Conservation (phyloP, 129 eudicot genomes). For the Escallonia herrerae region DNA sequence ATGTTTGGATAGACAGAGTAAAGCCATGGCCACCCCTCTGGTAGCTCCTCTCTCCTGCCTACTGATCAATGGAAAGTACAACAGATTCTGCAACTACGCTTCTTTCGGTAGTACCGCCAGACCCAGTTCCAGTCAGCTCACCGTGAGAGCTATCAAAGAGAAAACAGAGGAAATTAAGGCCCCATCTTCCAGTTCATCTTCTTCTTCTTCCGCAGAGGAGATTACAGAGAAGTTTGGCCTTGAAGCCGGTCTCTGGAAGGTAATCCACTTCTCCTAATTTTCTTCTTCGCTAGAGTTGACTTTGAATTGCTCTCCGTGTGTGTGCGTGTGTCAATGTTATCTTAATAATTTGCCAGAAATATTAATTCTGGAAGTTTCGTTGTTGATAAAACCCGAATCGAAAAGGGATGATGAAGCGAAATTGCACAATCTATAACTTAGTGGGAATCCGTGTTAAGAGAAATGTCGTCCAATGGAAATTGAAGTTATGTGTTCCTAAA, state of each 20-base stretch:
- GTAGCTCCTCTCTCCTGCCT: constrained; percentile 15
- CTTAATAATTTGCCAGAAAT: too few relatives aligned
- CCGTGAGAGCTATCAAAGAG: constrained; percentile 64
- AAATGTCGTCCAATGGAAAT: too few relatives aligned
- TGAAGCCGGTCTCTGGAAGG: constrained; percentile 97
- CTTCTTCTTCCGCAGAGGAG: constrained; percentile 54
- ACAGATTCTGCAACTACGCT: neutral
- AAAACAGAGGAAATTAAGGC: constrained; percentile 32
- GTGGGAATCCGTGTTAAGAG: too few relatives aligned
- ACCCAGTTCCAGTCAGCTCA: constrained; percentile 13
- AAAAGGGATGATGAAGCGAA: too few relatives aligned
- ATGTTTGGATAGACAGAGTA: constrained; percentile 3
- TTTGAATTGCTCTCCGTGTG: neutral
- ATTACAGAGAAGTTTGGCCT: constrained; percentile 79
- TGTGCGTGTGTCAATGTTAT: too few relatives aligned
- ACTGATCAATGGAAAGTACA: constrained; percentile 10
- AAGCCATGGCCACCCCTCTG: constrained; percentile 34
- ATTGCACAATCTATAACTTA: too few relatives aligned
- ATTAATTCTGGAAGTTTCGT: too few relatives aligned
- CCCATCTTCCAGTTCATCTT: constrained; percentile 12
- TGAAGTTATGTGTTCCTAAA: too few relatives aligned
- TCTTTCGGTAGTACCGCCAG: neutral
- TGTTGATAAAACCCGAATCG: too few relatives aligned
- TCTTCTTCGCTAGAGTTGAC: neutral
- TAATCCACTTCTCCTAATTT: neutral